Evolutionary conservation across 768 basidiomycete species (phyloP), one percentile per base, ranked within the genome.

Genomic region (Leccinum variicolor): DNA sequence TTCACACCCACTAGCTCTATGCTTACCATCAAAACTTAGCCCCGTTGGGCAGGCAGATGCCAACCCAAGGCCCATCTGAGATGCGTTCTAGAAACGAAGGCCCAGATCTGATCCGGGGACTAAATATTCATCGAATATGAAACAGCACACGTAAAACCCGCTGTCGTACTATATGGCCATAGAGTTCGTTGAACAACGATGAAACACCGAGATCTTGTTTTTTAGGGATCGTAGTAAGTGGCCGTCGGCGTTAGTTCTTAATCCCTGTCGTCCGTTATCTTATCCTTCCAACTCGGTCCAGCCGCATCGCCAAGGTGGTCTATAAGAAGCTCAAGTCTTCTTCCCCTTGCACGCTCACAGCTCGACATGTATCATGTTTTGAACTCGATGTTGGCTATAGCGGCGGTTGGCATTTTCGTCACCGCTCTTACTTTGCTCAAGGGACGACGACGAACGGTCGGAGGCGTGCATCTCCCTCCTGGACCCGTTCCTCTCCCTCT

Each of bases 401-500:
- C 46, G 15, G 29, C 36, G 9, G 28, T 58, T 13, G 58, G 52
- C 31, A 49, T 34, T 1, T 17, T 56, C 3, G 2, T 43, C 23
- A n/a, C 50, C 3, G 51, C 9, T 10, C 3, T 54, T 23, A 43
- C 41, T 14, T 39, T 55, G 46, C 29, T 62, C 50, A 49, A 34
- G 23, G 21, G 53, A 7, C 52, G 48, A 39, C 55, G 50, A 55
- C 56, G 43, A 23, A 15, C 28, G 8, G 7, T 31, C 15, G 39
- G 39, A 19, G 60, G 57, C 3, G 39, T 28, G 45, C 59, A 23
- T 7, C 54, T 62, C 2, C 66, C 55, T 54, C 65, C 64, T 26
- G 65, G 66, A 11, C 65, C 65, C 28, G n/a, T n/a, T n/a, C 60
- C 60, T 25, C 54, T 67, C 17, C 66, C 66, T 5, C 3, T 68